Conservation (phyloP, 169 alveolate species). For the Perkinsus marinus region DNA sequence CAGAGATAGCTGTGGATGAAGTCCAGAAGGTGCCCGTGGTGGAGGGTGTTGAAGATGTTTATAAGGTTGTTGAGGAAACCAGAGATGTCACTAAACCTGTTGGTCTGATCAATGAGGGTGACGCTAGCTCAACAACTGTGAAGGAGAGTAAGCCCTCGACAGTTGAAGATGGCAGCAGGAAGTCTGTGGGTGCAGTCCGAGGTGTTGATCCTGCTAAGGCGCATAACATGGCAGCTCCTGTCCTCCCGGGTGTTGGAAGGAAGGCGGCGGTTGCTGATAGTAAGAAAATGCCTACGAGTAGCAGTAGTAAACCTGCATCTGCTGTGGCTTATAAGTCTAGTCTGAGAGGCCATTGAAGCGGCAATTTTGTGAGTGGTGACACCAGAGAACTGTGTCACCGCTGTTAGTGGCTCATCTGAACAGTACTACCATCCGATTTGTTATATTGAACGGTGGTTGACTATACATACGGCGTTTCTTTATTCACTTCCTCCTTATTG, state of each 20-base stretch:
- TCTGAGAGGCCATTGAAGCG: not conserved
- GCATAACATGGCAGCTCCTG: not conserved
- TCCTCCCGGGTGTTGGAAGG: not conserved
- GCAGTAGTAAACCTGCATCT: not conserved
- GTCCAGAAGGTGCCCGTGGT: not conserved
- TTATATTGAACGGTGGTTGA: too few relatives aligned
- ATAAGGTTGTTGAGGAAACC: not conserved
- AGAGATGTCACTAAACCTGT: not conserved
- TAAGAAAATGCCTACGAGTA: not conserved
- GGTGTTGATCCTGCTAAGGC: not conserved
- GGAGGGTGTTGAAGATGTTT: not conserved
- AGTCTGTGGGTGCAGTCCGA: too few relatives aligned
- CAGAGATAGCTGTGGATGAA: not conserved
- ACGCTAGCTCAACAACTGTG: not conserved
- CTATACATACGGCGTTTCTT: not conserved
- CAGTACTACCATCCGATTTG: too few relatives aligned
- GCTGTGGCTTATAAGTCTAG: not conserved
- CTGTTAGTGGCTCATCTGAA: too few relatives aligned
- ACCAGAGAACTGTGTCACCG: too few relatives aligned
- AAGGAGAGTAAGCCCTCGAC: not conserved
- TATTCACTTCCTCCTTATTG: not conserved
- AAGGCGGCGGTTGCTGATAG: not conserved
- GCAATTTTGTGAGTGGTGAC: not conserved
- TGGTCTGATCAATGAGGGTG: not conserved
- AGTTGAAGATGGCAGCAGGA: too few relatives aligned